Evolutionary conservation across 2,329 filamentous ascomycete species (phyloP), one percentile per base, ranked within the genome.

Genomic region (Byssochlamys sp.): DNA sequence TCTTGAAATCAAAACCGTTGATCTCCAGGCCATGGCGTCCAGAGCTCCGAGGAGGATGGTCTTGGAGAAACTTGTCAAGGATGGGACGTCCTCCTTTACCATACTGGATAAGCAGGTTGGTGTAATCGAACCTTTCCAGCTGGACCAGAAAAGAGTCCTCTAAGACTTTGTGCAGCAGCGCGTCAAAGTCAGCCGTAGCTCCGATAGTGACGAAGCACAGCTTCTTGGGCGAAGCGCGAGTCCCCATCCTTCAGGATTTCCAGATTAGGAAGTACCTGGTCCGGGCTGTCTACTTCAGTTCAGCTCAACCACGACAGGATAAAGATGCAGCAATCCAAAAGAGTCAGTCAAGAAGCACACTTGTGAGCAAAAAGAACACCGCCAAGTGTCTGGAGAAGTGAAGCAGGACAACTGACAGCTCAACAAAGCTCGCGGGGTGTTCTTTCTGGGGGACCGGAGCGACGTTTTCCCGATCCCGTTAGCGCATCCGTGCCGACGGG

Each of bases 201-300:
- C 94, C 94, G 29, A 96, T 88, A 0, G 94, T 97, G 57, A 96
- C 87, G 63, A 99, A 89, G 70, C 89, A 94, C 55, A 74, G 52
- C 62, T 77, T 79, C 53, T 62, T 68, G 11, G 59, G 55, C 55
- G 49, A 24, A 27, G 24, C n/a, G 2, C 24, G 27, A 51, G 25
- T 51, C 10, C 27, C 24, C 27, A 26, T 28, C 25, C 49, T 45
- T 45, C n/a, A 45, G 39, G 19, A 24, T 45, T 45, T 45, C 39
- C 39, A 45, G 39, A 45, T 45, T 45, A 45, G 39, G 39, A 45
- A 45, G n/a, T 45, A 7, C 14, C 6, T 45, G 14, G n/a, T 45
- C 7, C 19, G n/a, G 39, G 3, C 39, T 45, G 39, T 45, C 2
- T 7, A 45, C 14, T 45, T 45, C 29, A 19, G n/a, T n/a, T 1